These are phyloP conservation scores for Candida tetrigidarum DNA, from an alignment of 1,139 yeast genomes.

Conservation along the genomic window DNA sequence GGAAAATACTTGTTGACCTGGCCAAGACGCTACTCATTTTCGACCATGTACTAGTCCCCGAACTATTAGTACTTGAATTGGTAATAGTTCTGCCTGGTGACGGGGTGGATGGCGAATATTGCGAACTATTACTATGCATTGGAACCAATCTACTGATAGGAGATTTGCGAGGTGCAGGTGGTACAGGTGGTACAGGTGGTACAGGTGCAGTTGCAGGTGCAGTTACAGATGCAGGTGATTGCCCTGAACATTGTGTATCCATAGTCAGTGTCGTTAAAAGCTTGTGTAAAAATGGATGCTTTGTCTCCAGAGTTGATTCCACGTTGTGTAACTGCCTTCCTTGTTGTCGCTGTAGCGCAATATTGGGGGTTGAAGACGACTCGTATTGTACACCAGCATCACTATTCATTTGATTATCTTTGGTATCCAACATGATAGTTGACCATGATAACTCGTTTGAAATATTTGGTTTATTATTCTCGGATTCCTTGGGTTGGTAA, in stretches of 20 bases:
- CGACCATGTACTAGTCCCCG: conserved; percentile 15
- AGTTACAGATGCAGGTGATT: no score
- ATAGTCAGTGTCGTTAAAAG: conserved; percentile 14
- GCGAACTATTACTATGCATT: not conserved
- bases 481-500: conserved; percentile 10
- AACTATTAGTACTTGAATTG: conserved; percentile 5
- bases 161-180: conserved; percentile 6
- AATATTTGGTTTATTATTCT: not conserved
- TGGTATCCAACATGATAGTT: not conserved
- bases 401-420: not conserved
- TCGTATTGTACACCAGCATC: not conserved
- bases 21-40: conserved; percentile 35
- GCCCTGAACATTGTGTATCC: conserved; percentile 12
- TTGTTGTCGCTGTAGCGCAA: not conserved
- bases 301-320: conserved; percentile 11
- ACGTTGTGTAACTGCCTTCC: conserved; percentile 1
- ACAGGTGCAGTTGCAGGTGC: conserved; percentile 4
- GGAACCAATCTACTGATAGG: not conserved
- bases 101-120: conserved; percentile 3
- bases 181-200: conserved; percentile 11
- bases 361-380: not conserved
- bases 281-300: conserved; percentile 13
- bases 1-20: conserved; percentile 37
- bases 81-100: conserved; percentile 9
- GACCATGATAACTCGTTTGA: not conserved